A percentile compares a stretch with the other conserved stretches of the same genome.
Evolutionary conservation across 768 basidiomycete species (phyloP).

Genomic region (Tulasnella calospora): DNA sequence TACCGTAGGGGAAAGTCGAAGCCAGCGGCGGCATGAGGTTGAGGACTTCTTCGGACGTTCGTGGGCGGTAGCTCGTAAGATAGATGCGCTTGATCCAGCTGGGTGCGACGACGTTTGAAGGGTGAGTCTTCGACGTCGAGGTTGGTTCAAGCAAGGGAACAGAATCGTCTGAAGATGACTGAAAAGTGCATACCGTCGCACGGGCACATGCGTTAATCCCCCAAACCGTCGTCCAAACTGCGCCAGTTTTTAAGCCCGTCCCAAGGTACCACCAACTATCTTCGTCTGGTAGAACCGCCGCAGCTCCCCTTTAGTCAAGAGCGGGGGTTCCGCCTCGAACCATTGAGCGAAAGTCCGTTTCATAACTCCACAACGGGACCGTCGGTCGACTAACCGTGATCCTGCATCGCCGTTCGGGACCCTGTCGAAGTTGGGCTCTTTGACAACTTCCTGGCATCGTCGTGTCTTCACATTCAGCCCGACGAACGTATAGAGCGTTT

Average conservation of each 20-base stretch:
- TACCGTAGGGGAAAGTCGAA: not conserved
- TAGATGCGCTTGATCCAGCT: not conserved
- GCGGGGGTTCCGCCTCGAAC: not conserved
- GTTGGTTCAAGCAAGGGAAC: not conserved
- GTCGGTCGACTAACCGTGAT: not conserved
- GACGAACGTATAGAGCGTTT: no score
- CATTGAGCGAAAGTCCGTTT: not conserved
- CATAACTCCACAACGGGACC: not conserved
- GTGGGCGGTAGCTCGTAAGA: not conserved
- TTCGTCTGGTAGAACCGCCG: not conserved
- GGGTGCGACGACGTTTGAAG: not conserved
- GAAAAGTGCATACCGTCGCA: not conserved
- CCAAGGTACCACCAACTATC: not conserved
- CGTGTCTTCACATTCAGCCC: no score
- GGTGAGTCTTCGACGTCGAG: not conserved
- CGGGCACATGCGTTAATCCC: no score
- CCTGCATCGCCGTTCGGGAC: not conserved
- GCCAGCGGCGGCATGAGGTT: not conserved
- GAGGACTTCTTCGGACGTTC: not conserved
- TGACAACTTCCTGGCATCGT: not conserved
- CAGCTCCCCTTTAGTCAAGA: not conserved
- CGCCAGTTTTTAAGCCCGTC: not conserved
- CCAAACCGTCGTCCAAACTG: not conserved
- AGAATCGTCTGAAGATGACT: not conserved
- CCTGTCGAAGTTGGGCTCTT: not conserved